Evolutionary conservation across 768 basidiomycete species (phyloP).

Genomic region (Hortiboletus flavorubellus): DNA sequence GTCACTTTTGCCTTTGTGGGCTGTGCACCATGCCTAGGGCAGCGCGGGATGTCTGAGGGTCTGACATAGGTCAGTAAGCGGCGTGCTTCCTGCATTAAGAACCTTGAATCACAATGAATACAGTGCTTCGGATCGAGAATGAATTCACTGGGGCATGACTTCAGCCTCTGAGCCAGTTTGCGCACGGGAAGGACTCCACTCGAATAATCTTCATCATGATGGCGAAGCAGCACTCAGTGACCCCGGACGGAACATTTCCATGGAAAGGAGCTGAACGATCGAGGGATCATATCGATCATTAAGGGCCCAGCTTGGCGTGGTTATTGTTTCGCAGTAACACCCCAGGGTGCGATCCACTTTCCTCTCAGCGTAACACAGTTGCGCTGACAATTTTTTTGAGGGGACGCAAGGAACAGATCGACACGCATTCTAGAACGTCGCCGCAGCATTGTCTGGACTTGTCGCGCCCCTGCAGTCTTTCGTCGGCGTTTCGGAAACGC

Average conservation of each 20-base stretch:
- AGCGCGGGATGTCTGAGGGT: conserved; percentile 77
- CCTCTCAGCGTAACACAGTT: conserved; percentile 4
- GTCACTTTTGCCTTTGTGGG: conserved; percentile 55
- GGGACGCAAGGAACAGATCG: conserved; percentile 74
- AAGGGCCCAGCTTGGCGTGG: conserved; percentile 54
- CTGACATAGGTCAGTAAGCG: conserved; percentile 59
- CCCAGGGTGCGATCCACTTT: conserved; percentile 50
- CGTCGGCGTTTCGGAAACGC: conserved; percentile 81
- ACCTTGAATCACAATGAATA: conserved; percentile 9
- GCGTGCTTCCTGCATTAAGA: conserved; percentile 15
- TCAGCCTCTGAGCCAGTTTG: conserved; percentile 74
- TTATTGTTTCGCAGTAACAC: conserved; percentile 75
- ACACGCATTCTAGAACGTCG: conserved; percentile 80
- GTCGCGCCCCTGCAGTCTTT: conserved; percentile 82
- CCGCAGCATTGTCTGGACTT: conserved; percentile 65
- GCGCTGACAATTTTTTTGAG: conserved; percentile 8
- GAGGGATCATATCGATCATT: conserved; percentile 86
- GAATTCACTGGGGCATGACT: conserved; percentile 82
- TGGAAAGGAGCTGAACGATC: conserved; percentile 68
- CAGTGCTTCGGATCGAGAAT: conserved; percentile 56
- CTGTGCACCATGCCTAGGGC: conserved; percentile 67
- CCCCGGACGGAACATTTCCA: conserved; percentile 61
- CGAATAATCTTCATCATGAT: conserved; percentile 24
- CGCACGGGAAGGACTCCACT: conserved; percentile 34
- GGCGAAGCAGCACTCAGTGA: conserved; percentile 33